Evolutionary conservation across 2,329 filamentous ascomycete genomes (phyloP), one percentile per base, ranked within the genome.

Genomic region (Colletotrichum shisoi): DNA sequence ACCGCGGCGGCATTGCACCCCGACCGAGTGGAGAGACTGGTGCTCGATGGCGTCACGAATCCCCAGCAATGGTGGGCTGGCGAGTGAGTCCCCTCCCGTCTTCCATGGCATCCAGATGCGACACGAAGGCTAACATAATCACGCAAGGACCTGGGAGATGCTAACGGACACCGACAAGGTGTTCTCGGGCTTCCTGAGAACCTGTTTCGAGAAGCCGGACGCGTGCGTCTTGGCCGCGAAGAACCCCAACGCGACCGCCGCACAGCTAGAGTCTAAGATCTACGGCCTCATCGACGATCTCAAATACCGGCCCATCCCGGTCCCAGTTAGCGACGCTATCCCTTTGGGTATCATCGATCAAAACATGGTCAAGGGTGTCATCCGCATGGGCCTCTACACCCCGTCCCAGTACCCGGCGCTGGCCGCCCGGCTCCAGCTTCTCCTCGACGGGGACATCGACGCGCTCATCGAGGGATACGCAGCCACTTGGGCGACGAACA

Each of bases 1-100:
- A 79, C 76, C 0, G 71, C 77, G 13, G 78, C 78, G 7, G 76
- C 78, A 21, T 78, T 82, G 76, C 81, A 80, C 63, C 80, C 80
- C 1, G 77, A 81, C 24, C 72, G 76, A 45, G 73, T 81, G 24
- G 79, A 79, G 24, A 73, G 73, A 40, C 61, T 81, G 11, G 67
- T 81, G 15, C 67, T 82, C 2, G 80, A 82, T 68, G 77, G 77
- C 54, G 73, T 76, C 5, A 61, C 73, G 27, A 79, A 77, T 56
- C 72, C 73, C 7, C 72, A 72, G 37, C 71, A 78, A 46, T 79
- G 77, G 63, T 78, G 75, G 63, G 69, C 74, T 44, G 73, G 69
- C 19, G 66, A 62, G 69, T 71, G 48, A 71, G 68, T 69, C 17
- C 17, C 34, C 7, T n/a, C n/a, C 27, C 27, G 27, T 7, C 27